A percentile compares a stretch with the other conserved stretches of the same genome.
Evolutionary conservation across 1,139 yeast genomes (phyloP).

Genomic region (Candida smagusa): DNA sequence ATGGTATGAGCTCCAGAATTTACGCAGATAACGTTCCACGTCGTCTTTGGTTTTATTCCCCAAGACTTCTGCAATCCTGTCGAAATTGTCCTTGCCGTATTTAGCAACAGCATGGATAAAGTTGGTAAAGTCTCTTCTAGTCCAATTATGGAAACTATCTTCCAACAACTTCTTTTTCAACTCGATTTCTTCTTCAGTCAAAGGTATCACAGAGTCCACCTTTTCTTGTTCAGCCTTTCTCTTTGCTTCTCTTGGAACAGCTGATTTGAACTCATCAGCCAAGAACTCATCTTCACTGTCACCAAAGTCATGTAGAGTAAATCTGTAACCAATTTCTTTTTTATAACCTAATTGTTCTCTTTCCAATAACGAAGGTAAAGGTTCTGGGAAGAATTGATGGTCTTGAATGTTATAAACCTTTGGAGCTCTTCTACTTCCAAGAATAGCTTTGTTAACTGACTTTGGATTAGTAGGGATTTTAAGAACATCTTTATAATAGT

Average conservation of each 20-base stretch:
- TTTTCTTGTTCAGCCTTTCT: conserved; percentile 57
- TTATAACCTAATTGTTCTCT: conserved; percentile 78
- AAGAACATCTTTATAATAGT: conserved; percentile 79
- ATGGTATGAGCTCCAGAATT: conserved; percentile 70
- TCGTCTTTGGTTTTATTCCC: conserved; percentile 72
- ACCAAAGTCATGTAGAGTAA: conserved; percentile 52
- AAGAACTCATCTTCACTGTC: conserved; percentile 57
- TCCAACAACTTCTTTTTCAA: conserved; percentile 59
- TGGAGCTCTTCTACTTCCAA: conserved; percentile 64
- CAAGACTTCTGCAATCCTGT: conserved; percentile 60
- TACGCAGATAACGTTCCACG: conserved; percentile 61
- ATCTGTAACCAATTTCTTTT: conserved; percentile 68
- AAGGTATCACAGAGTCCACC: conserved; percentile 66
- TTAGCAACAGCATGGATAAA: conserved; percentile 80
- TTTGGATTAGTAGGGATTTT: conserved; percentile 26
- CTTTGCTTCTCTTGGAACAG: conserved; percentile 39
- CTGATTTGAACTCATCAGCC: conserved; percentile 44
- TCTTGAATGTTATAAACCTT: conserved; percentile 72
- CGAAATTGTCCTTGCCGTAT: conserved; percentile 64
- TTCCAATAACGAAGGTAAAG: conserved; percentile 61
- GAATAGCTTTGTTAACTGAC: conserved; percentile 16
- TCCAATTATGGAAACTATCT: conserved; percentile 77
- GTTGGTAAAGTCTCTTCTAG: conserved; percentile 83
- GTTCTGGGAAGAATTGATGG: conserved; percentile 81
- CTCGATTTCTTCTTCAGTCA: conserved; percentile 71